These are phyloP conservation scores for Phytopythium delawarense DNA, from an alignment of 352 stramenopile species.

Conservation along the genomic window DNA sequence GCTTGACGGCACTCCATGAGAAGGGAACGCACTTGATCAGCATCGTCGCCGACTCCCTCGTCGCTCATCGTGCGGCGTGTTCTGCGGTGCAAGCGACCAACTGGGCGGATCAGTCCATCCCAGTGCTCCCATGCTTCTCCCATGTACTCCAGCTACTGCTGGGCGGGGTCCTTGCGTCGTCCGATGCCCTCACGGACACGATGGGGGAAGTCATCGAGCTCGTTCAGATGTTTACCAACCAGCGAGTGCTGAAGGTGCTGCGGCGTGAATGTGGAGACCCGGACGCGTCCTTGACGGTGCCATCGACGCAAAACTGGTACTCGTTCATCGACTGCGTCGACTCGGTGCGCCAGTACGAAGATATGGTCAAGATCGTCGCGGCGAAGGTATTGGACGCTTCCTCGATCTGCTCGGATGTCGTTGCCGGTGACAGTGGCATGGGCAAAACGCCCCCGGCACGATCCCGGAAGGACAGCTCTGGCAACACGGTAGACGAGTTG, in stretches of 20 bases:
- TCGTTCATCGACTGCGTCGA: slow-evolving; percentile 81
- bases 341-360: slow-evolving; percentile 74
- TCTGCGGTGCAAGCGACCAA: slow-evolving; percentile 34
- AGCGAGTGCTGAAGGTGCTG: slow-evolving; percentile 46
- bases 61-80: slow-evolving; percentile 35
- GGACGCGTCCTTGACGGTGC: slow-evolving; percentile 49
- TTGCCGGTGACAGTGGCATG: background rate
- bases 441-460: background rate
- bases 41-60: slow-evolving; percentile 54
- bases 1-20: slow-evolving; percentile 34
- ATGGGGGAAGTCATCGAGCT: slow-evolving; percentile 70
- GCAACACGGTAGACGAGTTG: slow-evolving; percentile 40
- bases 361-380: slow-evolving; percentile 83
- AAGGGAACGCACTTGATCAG: slow-evolving; percentile 61
- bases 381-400: slow-evolving; percentile 43
- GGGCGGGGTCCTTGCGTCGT: slow-evolving; percentile 56
- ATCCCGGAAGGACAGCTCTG: slow-evolving; percentile 38
- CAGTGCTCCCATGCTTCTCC: slow-evolving; percentile 57
- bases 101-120: slow-evolving; percentile 38
- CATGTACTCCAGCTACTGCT: slow-evolving; percentile 49
- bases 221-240: slow-evolving; percentile 59
- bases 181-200: slow-evolving; percentile 37
- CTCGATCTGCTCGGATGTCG: background rate
- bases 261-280: slow-evolving; percentile 59
- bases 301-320: slow-evolving; percentile 48